Evolutionary conservation across 75 land plant genomes (phyloP).

Genomic region (Cunninghamia lanceolata): DNA sequence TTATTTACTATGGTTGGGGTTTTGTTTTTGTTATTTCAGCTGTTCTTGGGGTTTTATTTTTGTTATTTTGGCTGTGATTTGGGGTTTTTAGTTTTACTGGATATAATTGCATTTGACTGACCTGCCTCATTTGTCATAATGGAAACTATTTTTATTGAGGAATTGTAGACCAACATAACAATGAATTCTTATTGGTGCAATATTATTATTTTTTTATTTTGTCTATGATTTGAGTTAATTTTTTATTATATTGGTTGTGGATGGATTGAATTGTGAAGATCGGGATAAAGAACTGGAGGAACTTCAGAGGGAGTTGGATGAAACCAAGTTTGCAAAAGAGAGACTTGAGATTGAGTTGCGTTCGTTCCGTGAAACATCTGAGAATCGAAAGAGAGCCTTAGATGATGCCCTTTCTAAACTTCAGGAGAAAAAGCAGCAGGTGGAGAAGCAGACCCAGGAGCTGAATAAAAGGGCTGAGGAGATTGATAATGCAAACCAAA

Average conservation of each 20-base stretch:
- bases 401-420: slow-evolving; percentile 21
- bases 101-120: no score
- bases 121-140: no score
- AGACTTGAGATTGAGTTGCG: slow-evolving; percentile 29
- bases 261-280: neutral
- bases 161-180: no score
- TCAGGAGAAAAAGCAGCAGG: slow-evolving; percentile 20
- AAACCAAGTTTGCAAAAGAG: slow-evolving; percentile 26
- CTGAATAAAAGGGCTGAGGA: slow-evolving; percentile 29
- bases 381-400: slow-evolving; percentile 32
- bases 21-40: no score
- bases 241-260: neutral
- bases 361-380: slow-evolving; percentile 18
- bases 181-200: no score
- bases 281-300: slow-evolving; percentile 21
- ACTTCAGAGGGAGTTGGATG: slow-evolving; percentile 39
- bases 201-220: no score
- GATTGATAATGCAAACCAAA: slow-evolving; percentile 14
- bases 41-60: no score
- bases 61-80: no score
- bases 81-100: no score
- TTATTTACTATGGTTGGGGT: no score
- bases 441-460: slow-evolving; percentile 39
- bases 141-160: no score
- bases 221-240: no score